These are phyloP conservation scores for Microdochium trichocladiopsis DNA, from an alignment of 2,329 filamentous ascomycete genomes.

Conservation along the genomic window DNA sequence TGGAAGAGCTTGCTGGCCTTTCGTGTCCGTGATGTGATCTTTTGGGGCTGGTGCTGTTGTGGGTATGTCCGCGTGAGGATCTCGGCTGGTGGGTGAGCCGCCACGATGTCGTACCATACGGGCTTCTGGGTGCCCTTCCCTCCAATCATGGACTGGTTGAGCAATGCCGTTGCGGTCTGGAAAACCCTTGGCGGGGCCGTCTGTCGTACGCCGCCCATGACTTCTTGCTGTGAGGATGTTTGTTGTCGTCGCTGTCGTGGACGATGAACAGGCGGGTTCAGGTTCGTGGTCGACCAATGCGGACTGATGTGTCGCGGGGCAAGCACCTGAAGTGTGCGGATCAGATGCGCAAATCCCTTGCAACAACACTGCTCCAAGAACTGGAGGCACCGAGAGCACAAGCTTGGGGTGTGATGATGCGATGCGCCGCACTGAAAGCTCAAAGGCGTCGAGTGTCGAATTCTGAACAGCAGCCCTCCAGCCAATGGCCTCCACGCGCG, in stretches of 20 bases:
- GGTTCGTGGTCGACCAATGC: no score
- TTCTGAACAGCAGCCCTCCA: background rate
- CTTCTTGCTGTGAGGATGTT: conserved; percentile 5
- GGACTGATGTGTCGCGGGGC: no score
- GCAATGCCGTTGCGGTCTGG: conserved; percentile 29
- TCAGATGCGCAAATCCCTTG: no score
- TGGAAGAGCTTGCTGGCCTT: conserved; percentile 73
- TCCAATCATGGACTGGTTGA: conserved; percentile 24
- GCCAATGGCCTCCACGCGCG: background rate
- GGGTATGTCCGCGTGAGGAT: conserved; percentile 45
- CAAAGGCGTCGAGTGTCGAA: no score
- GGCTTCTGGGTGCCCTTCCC: conserved; percentile 22
- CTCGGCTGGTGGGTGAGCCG: conserved; percentile 50
- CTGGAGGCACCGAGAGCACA: no score
- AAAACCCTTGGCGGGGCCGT: conserved; percentile 33
- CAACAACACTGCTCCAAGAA: no score
- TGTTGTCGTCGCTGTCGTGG: conserved; percentile 1
- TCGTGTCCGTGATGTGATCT: conserved; percentile 30
- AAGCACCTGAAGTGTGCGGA: no score
- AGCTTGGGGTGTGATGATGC: no score
- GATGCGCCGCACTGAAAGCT: no score
- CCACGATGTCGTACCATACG: conserved; percentile 44
- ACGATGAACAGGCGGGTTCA: no score
- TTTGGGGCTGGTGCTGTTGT: conserved; percentile 28
- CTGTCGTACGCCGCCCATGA: conserved; percentile 24